Conservation (phyloP, 108 stramenopile species). For the Skeletonema tropicum region DNA sequence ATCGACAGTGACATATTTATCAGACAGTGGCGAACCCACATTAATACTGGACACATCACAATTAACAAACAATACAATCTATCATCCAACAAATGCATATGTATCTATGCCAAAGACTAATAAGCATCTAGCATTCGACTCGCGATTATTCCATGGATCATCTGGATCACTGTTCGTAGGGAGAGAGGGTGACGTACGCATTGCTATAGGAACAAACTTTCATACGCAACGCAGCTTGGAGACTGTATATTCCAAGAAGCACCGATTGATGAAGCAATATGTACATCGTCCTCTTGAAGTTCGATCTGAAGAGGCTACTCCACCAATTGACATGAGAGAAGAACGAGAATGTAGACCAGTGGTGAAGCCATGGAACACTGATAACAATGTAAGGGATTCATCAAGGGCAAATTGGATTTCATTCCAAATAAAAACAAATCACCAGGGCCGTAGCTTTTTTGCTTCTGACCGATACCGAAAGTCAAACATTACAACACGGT, state of each 20-base stretch:
- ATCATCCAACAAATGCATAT: conserved; percentile 1
- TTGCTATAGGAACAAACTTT: conserved; percentile 1
- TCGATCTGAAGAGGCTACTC: neutral
- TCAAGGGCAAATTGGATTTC: neutral
- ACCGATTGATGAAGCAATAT: neutral
- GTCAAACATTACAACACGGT: neutral
- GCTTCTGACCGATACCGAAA: neutral
- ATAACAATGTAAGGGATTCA: neutral
- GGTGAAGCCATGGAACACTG: neutral
- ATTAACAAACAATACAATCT: neutral
- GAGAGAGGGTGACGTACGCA: neutral
- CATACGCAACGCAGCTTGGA: conserved; percentile 3
- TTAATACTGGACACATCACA: neutral
- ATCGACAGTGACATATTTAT: conserved; percentile 1
- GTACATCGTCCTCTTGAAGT: conserved; percentile 1
- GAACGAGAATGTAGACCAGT: neutral
- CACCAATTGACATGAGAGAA: conserved; percentile 1
- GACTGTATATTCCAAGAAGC: neutral
- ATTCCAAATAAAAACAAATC: neutral
- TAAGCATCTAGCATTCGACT: neutral
- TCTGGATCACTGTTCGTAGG: neutral
- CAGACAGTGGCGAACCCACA: neutral
- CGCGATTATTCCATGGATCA: neutral
- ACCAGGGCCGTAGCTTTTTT: conserved; percentile 2
- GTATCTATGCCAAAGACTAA: conserved; percentile 1